These are phyloP conservation scores for Penicillium sp. DNA, from an alignment of 2,329 filamentous ascomycete genomes.

Conservation along the genomic window DNA sequence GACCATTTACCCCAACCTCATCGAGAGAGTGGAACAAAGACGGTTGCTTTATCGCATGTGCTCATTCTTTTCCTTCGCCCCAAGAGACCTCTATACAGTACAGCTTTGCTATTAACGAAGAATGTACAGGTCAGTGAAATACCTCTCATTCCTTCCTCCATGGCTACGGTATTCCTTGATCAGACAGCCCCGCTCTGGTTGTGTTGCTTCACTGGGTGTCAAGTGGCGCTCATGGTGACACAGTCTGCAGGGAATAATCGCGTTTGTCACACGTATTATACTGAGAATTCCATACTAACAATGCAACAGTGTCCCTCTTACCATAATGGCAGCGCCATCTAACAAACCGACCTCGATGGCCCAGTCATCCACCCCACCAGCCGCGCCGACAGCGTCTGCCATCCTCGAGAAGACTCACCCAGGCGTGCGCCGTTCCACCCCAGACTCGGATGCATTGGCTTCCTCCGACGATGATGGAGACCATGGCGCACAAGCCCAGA, in stretches of 20 bases:
- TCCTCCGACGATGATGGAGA: slow-evolving; percentile 93
- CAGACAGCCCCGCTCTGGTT: slow-evolving; percentile 3
- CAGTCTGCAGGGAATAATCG: not conserved
- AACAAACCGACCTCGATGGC: slow-evolving; percentile 24
- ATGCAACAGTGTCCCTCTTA: slow-evolving; percentile 6
- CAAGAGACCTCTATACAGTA: slow-evolving; percentile 3
- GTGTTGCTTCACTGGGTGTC: slow-evolving; percentile 5
- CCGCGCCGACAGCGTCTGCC: slow-evolving; percentile 60
- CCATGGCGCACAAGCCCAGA: slow-evolving; percentile 54
- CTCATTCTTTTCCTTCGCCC: not conserved
- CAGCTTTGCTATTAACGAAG: slow-evolving; percentile 1
- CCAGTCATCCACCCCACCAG: slow-evolving; percentile 42
- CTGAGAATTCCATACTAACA: slow-evolving; percentile 3
- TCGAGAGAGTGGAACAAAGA: slow-evolving; percentile 15
- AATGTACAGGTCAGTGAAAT: slow-evolving; percentile 10
- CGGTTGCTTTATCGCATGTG: slow-evolving; percentile 16
- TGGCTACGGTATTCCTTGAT: not conserved
- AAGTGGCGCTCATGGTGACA: slow-evolving; percentile 6
- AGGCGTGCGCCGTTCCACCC: slow-evolving; percentile 73
- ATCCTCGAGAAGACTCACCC: slow-evolving; percentile 71
- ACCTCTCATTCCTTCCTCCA: not conserved
- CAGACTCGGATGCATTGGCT: slow-evolving; percentile 87
- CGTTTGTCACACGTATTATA: not conserved
- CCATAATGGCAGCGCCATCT: slow-evolving; percentile 42
- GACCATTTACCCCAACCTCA: not conserved